phyloP scores from a whole-genome alignment of 2,329 filamentous ascomycete species.

The Cytospora paraplurivora region DNA sequence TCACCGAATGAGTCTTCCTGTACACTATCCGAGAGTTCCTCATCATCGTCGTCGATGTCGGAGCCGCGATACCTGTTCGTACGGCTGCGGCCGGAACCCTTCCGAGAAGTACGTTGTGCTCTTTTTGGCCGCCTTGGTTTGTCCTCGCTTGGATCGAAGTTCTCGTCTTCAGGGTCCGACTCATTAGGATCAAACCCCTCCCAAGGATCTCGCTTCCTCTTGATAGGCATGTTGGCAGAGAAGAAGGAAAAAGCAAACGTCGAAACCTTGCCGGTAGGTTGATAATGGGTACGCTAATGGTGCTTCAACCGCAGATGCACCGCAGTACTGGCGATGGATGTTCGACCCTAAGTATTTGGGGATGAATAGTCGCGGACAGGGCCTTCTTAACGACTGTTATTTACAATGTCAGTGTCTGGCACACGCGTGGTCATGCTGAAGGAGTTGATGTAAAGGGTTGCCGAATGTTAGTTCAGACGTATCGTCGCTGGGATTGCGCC shows the following conservation, averaged over 20 bases:
- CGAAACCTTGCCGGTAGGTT: not conserved
- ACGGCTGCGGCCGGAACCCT: slow-evolving; percentile 32
- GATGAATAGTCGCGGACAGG: not conserved
- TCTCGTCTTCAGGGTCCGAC: slow-evolving; percentile 67
- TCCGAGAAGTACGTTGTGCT: slow-evolving; percentile 39
- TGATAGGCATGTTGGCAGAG: slow-evolving; percentile 44
- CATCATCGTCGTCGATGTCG: slow-evolving; percentile 64
- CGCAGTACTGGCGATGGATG: not conserved
- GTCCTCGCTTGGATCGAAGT: slow-evolving; percentile 59
- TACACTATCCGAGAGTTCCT: slow-evolving; percentile 57
- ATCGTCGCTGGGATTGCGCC: not conserved
- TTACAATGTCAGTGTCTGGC: not conserved
- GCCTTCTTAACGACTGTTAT: not conserved
- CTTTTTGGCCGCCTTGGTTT: slow-evolving; percentile 45
- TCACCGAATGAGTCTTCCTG: slow-evolving; percentile 53
- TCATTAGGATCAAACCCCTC: slow-evolving; percentile 67
- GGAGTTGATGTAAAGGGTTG: not conserved
- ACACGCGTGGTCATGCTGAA: not conserved
- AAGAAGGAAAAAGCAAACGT: not conserved
- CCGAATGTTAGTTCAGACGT: not conserved
- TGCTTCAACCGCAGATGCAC: not conserved
- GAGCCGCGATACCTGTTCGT: slow-evolving; percentile 56
- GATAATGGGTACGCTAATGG: not conserved
- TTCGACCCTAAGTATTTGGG: not conserved
- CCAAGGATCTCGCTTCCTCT: slow-evolving; percentile 58